Conservation (phyloP, 352 stramenopile genomes). For the Elongisporangium undulatum region DNA sequence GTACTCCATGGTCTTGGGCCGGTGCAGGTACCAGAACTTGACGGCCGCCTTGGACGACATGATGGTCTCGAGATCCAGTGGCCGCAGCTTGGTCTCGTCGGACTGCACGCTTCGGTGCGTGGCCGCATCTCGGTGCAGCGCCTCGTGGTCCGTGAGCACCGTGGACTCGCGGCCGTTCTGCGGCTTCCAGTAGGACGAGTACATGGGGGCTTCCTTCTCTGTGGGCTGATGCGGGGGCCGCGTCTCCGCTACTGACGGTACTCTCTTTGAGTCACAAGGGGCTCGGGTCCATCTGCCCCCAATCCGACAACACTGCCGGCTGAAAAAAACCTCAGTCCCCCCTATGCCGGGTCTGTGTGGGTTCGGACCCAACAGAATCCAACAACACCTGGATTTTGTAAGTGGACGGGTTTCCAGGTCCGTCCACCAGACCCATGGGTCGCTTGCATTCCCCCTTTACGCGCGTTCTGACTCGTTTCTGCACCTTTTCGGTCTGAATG, state of each 20-base stretch:
- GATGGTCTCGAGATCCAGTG: constrained; percentile 83
- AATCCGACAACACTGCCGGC: neutral
- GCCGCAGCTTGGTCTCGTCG: constrained; percentile 70
- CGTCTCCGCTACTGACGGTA: neutral
- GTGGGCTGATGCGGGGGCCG: neutral
- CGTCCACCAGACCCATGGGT: neutral
- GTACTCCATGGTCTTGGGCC: constrained; percentile 87
- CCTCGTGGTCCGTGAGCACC: constrained; percentile 79
- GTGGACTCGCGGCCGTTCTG: constrained; percentile 66
- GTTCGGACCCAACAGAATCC: neutral
- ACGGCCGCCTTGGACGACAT: constrained; percentile 84
- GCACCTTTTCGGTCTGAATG: neutral
- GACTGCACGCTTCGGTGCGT: constrained; percentile 80
- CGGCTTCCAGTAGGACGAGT: constrained; percentile 85
- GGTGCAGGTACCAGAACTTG: constrained; percentile 89
- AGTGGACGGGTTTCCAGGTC: neutral
- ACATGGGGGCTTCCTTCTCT: constrained; percentile 36
- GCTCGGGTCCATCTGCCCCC: neutral
- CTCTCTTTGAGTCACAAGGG: neutral
- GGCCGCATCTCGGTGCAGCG: constrained; percentile 70
- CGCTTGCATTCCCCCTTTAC: neutral
- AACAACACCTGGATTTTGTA: neutral
- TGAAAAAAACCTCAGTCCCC: neutral
- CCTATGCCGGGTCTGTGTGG: neutral
- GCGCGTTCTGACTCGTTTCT: neutral